Base-by-base conservation (phyloP, 225 moss, liverwort and hornwort genomes). In the Lunularia cruciata region DNA sequence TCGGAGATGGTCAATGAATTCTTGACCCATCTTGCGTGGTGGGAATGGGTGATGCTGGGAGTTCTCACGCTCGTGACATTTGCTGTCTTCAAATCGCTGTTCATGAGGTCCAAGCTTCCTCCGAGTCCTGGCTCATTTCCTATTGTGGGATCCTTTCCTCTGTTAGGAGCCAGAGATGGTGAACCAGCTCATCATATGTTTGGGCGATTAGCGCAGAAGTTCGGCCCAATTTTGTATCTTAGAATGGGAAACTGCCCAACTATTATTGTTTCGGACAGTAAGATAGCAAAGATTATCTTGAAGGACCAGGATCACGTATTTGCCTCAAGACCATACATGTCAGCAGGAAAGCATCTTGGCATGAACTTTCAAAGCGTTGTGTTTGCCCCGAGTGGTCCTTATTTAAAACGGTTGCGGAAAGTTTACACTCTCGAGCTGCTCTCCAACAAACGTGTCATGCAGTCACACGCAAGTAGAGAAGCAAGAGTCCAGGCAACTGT, bases 311-410 rank as follows among this genome's bases (percentile, higher is more conserved):
- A 86, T 42, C 57, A 80, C 23, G 71, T 80, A 12, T 95, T 92
- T n/a, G 81, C 84, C 23, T 86, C 88, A 1, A 83, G 92, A 4
- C 95, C 95, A 0, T 78, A 66, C 45, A 60, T 87, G 14, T 83
- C 90, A 18, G 79, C 85, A 0, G 91, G 94, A 8, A 89, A 83
- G 81, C 76, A 86, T 38, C 28, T 94, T 74, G 91, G 94, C 6
- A 89, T 89, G 67, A 52, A 89, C 45, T 94, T 89, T 72, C 88
- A 80, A 66, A 87, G 86, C 39, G 75, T 89, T 4, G 94, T 94
- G 54, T 94, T 94, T 65, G 81, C 90, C 0, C 85, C 93, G 8
- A 82, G 80, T 37, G 94, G 87, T 8, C 56, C 81, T 22, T 69
- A 82, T 57, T 87, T 86, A 75, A 76, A 75, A 31, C 75, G 71